Conservation (phyloP, 1,139 yeast species). For the Casaregolazyma lundiana region DNA sequence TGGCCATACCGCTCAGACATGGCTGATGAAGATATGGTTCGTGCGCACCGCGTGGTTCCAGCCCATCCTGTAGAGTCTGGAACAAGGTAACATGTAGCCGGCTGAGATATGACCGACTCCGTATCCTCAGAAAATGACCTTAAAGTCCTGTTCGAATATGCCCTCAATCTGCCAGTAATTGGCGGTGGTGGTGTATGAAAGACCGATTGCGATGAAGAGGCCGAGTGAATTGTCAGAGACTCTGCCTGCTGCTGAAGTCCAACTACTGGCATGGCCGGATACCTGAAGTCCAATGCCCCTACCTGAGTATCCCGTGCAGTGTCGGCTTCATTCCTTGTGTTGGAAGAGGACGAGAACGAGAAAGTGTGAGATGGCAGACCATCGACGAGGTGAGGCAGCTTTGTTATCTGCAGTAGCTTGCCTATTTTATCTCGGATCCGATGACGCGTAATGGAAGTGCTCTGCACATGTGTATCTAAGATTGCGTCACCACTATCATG, state of each 20-base stretch:
- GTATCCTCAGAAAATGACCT: neutral
- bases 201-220: slow-evolving; percentile 2
- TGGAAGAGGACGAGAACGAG: neutral
- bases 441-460: neutral
- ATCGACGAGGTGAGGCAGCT: neutral
- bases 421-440: neutral
- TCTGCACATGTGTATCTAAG: neutral
- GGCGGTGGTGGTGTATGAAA: neutral
- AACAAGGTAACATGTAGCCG: neutral
- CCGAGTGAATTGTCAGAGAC: slow-evolving; percentile 7
- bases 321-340: neutral
- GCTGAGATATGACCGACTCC: neutral
- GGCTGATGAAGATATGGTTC: slow-evolving; percentile 1
- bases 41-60: neutral
- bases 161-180: neutral
- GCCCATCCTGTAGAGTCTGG: neutral
- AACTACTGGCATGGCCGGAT: slow-evolving; percentile 5
- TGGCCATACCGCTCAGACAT: slow-evolving; percentile 5
- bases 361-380: neutral
- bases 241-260: neutral
- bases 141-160: neutral
- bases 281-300: neutral
- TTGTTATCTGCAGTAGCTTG: neutral
- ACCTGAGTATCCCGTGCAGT: neutral
- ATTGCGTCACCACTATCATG: neutral